Evolutionary conservation across 78 protist species (phyloP), one percentile per base, ranked within the genome.

Genomic region (Andalucia godoyi): DNA sequence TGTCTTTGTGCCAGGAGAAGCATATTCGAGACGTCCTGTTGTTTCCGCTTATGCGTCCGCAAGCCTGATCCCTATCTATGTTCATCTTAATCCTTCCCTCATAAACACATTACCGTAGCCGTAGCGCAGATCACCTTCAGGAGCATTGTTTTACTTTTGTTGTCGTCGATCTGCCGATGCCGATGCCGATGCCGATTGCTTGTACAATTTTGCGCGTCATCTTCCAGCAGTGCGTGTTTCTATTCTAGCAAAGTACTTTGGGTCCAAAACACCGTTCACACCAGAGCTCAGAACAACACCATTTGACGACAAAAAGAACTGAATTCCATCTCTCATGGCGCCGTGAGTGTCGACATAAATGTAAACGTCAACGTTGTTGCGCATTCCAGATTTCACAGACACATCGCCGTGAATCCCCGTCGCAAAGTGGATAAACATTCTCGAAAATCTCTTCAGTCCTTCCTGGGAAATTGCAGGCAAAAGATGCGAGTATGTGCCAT

Each of bases 361-460:
- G 25, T 4, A 17, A 27, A 82, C 61, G 6, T 58, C 39, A 33
- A 18, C 2, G 8, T 42, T 7, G 12, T 1, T 0, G 38, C 86
- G 58, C 86, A 80, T 80, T 10, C 86, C 86, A 25, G 77, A 67
- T 45, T 79, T 81, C 23, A 80, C 86, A 13, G 33, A 52, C 8
- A 2, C n/a, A 18, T 3, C 57, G 1, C 86, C 76, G 2, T 62
- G 79, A 37, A 64, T 32, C 10, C 67, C 76, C 4, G 0, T 5
- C 23, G 87, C 87, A 8, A 80, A 39, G 61, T 80, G 86, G 25
- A 80, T 34, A 61, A 83, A 86, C 25, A 8, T 18, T 4, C 86
- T 61, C 30, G 29, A 17, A 86, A 80, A 83, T 25, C 42, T 33
- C 8, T 0, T 34, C 21, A 81, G 74, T 2, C 86, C 86, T 9